Evolutionary conservation across 495 filamentous ascomycete species (phyloP), one percentile per base, ranked within the genome.

Genomic region (Penicillium turbatum): DNA sequence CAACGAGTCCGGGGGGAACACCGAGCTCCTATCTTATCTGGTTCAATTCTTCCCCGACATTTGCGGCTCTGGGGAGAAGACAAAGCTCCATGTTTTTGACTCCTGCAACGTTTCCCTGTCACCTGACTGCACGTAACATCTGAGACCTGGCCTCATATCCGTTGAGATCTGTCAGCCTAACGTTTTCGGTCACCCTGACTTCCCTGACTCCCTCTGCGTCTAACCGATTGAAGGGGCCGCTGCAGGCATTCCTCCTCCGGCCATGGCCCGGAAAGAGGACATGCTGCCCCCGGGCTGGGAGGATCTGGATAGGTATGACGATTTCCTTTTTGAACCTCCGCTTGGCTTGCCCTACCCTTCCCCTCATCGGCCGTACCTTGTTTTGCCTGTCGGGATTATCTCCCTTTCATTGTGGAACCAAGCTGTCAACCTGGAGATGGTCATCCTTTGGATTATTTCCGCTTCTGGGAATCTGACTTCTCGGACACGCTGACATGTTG

Each of bases 211-310:
- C 45, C 47, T 30, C 48, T 40, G 40, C 44, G 34, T 52, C 51
- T 37, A 35, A 50, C 39, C 48, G 52, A 17, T 48, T 45, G 51
- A 24, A 24, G 21, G 21, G 37, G 48, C 49, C 55, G 19, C 46
- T 57, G 45, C 62, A 64, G 66, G 65, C 71, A 74, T 71, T 70
- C 70, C 64, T 71, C 62, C 59, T 43, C 64, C 69, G 74, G 74
- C 67, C 69, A 78, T 78, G 74, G 72, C 70, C 73, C 73, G 71
- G 61, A 74, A 72, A 64, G 74, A 75, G 66, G 74, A 74, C 53
- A 66, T 70, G 70, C 63, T 78, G 64, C 72, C 72, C 60, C 72
- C 71, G 66, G 72, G 69, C 58, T 78, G 74, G 74, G 73, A 74
- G 47, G 68, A 74, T 64, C 62, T 74, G 58, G 71, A 76, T 59